Percentiles rank a stretch among this genome's conserved stretches.
Evolutionary conservation across 805 yeast genomes (phyloP).

Genomic region (Lipomyces japonicus): DNA sequence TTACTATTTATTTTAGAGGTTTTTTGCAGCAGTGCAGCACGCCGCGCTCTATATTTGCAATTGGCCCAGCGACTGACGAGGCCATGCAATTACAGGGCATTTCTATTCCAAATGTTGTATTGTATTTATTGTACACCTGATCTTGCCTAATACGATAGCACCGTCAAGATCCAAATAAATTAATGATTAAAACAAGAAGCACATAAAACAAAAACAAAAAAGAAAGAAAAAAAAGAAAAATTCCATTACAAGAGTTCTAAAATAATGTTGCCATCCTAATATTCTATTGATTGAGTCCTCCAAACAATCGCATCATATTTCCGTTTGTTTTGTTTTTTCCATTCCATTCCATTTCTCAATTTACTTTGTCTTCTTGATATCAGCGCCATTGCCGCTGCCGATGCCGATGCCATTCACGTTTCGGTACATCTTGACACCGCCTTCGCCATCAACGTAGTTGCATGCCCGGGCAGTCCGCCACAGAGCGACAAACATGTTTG

Average conservation of each 20-base stretch:
- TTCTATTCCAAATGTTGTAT: no score
- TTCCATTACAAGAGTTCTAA: no score
- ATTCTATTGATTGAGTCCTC: background rate
- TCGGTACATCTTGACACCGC: conserved; percentile 70
- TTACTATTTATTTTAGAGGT: conserved; percentile 1
- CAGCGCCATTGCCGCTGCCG: conserved; percentile 6
- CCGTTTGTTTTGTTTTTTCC: background rate
- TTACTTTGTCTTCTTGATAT: conserved; percentile 14
- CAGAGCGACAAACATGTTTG: conserved; percentile 71
- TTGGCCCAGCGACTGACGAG: no score
- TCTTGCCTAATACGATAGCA: no score
- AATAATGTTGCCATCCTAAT: no score
- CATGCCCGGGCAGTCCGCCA: conserved; percentile 54
- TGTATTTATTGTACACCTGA: no score
- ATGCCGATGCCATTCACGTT: conserved; percentile 61
- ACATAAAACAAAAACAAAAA: background rate
- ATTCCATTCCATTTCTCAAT: background rate
- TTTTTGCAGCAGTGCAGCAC: conserved; percentile 11
- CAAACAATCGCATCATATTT: background rate
- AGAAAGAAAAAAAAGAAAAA: background rate
- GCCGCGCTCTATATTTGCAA: no score
- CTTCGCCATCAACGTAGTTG: conserved; percentile 66
- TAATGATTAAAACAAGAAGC: no score
- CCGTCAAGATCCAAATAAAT: no score
- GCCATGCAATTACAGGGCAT: no score